These are phyloP conservation scores for Lepidium africanum DNA, from an alignment of 345 rosid genomes.

Conservation along the genomic window DNA sequence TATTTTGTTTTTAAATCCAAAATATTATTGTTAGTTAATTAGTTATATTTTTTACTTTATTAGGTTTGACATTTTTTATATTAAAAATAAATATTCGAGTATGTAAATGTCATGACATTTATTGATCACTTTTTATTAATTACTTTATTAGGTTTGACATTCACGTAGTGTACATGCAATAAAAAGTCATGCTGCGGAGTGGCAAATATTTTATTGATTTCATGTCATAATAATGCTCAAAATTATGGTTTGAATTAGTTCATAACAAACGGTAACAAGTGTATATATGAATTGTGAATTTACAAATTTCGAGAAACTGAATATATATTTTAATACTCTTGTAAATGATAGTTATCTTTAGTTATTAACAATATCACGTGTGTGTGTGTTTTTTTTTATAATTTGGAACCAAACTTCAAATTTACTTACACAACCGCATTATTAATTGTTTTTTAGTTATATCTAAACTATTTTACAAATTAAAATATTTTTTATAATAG, in stretches of 20 bases:
- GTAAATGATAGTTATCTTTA: background rate
- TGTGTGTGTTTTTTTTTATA: background rate
- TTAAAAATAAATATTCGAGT: background rate
- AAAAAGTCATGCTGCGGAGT: conserved; percentile 13
- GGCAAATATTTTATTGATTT: background rate
- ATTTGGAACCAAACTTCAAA: background rate
- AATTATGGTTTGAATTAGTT: background rate
- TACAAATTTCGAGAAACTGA: background rate
- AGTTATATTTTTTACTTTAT: background rate
- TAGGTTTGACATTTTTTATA: background rate
- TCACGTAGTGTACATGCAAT: conserved; percentile 1
- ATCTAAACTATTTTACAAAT: too few relatives aligned
- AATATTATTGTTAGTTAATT: background rate
- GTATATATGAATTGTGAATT: background rate
- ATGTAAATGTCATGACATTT: background rate
- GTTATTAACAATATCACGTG: background rate
- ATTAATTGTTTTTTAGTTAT: too few relatives aligned
- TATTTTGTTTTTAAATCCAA: background rate
- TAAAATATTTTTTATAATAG: too few relatives aligned
- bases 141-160: conserved; percentile 28
- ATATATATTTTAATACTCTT: background rate
- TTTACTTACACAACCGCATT: background rate
- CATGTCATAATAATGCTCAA: background rate
- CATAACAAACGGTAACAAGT: background rate
- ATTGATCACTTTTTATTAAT: conserved; percentile 1